These are phyloP conservation scores for Pugionium dolabratum DNA, from an alignment of 345 rosid genomes.

Conservation along the genomic window DNA sequence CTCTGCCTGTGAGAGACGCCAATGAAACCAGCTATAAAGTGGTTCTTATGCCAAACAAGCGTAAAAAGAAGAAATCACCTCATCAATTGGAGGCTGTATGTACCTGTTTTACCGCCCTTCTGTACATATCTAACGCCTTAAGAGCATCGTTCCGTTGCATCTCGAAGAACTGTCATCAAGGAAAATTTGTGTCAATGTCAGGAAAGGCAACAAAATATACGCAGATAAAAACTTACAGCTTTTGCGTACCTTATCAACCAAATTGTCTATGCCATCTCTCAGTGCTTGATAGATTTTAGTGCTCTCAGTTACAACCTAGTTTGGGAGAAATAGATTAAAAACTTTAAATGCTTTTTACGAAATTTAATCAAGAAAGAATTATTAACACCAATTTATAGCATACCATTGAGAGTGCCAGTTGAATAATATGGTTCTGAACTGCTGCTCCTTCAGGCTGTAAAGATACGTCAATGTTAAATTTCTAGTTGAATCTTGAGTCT, in stretches of 20 bases:
- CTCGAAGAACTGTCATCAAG: conserved; percentile 82
- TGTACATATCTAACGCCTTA: conserved; percentile 79
- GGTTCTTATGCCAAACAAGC: background rate
- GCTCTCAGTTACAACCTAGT: conserved; percentile 90
- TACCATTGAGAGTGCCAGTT: conserved; percentile 87
- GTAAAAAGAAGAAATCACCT: conserved; percentile 4
- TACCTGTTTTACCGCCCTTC: conserved; percentile 93
- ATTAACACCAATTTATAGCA: conserved; percentile 27
- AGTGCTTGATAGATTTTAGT: conserved; percentile 86
- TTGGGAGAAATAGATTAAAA: background rate
- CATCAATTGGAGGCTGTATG: conserved; percentile 13
- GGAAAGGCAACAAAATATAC: background rate
- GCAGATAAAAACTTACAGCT: background rate
- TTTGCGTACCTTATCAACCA: conserved; percentile 83
- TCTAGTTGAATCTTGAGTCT: background rate
- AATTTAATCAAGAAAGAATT: background rate
- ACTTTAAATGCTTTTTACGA: background rate
- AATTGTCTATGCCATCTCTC: conserved; percentile 77
- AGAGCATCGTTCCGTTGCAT: conserved; percentile 88
- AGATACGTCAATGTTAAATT: conserved; percentile 32
- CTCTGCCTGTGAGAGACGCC: conserved; percentile 66
- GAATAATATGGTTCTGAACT: conserved; percentile 76
- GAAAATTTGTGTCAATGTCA: background rate
- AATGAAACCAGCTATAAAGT: conserved; percentile 10
- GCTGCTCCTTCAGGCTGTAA: conserved; percentile 95